These are phyloP conservation scores for Ruellia speciosa DNA, from an alignment of 305 asterid genomes.

Conservation along the genomic window DNA sequence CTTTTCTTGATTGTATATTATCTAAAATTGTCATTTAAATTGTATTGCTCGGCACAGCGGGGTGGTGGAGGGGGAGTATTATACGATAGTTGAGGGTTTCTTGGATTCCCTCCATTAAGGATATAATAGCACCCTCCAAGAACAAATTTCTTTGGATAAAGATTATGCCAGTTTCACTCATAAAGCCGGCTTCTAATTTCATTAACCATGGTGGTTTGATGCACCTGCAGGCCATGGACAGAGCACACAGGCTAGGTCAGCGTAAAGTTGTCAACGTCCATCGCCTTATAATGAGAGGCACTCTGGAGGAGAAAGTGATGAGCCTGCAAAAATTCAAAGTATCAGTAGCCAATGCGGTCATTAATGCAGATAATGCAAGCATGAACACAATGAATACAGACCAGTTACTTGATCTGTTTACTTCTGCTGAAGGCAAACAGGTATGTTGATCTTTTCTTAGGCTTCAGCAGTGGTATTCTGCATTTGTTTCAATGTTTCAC, in stretches of 20 bases:
- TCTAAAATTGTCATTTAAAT: too few relatives aligned
- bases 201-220: conserved; percentile 5
- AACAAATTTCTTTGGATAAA: too few relatives aligned
- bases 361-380: conserved; percentile 94
- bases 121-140: too few relatives aligned
- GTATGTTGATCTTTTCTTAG: conserved; percentile 26
- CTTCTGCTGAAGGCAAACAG: conserved; percentile 78
- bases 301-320: conserved; percentile 99
- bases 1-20: too few relatives aligned
- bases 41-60: too few relatives aligned
- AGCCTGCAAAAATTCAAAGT: conserved; percentile 98
- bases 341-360: conserved; percentile 88
- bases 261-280: conserved; percentile 90
- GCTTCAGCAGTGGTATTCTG: neutral
- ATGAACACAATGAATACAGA: conserved; percentile 96
- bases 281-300: conserved; percentile 98
- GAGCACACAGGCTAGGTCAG: conserved; percentile 99
- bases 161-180: too few relatives aligned
- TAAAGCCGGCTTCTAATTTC: neutral
- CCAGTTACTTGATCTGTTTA: conserved; percentile 90
- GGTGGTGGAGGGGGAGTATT: too few relatives aligned
- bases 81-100: too few relatives aligned
- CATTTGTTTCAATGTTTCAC: neutral
- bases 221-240: conserved; percentile 89
- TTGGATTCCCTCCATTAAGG: too few relatives aligned